Percentiles rank a stretch among this genome's conserved stretches.
These are phyloP conservation scores for Discostella stelligera DNA, from an alignment of 352 stramenopile genomes.

Conservation along the genomic window DNA sequence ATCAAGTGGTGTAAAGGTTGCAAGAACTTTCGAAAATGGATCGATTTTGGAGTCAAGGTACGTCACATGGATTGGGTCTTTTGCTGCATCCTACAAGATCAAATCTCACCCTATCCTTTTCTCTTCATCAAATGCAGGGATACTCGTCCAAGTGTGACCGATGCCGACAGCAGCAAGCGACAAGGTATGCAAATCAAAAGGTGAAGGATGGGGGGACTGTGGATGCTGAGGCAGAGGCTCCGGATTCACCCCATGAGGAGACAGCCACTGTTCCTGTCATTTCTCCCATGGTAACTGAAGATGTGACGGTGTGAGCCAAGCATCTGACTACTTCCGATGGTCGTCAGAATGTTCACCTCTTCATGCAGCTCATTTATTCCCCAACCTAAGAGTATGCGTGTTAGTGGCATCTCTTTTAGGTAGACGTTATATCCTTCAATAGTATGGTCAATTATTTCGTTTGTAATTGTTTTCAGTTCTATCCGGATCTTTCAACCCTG, in stretches of 20 bases:
- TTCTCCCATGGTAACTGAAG: neutral
- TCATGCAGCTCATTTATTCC: slow-evolving; percentile 7
- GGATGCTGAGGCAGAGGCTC: neutral
- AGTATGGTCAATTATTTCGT: neutral
- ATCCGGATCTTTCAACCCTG: too few species aligned
- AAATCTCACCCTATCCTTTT: neutral
- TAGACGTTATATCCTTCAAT: slow-evolving; percentile 1
- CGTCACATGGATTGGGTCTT: neutral
- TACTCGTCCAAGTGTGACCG: slow-evolving; percentile 74
- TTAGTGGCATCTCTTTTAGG: neutral
- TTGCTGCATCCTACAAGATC: neutral
- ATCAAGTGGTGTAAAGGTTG: slow-evolving; percentile 83
- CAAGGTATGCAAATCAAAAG: slow-evolving; percentile 75
- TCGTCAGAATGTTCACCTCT: neutral
- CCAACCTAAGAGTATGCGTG: slow-evolving; percentile 8
- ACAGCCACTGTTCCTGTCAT: neutral
- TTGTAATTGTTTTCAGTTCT: too few species aligned
- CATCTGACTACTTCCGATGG: neutral
- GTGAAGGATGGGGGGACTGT: slow-evolving; percentile 5
- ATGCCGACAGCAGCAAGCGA: slow-evolving; percentile 67
- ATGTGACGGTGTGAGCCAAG: slow-evolving; percentile 4
- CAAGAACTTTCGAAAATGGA: slow-evolving; percentile 81
- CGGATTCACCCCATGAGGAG: neutral
- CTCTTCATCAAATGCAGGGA: slow-evolving; percentile 26
- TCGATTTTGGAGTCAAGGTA: slow-evolving; percentile 76